Percentiles rank a stretch among this genome's conserved stretches.
Evolutionary conservation across 139 green algal genomes (phyloP).

Genomic region (Chlorella sorokiniana): DNA sequence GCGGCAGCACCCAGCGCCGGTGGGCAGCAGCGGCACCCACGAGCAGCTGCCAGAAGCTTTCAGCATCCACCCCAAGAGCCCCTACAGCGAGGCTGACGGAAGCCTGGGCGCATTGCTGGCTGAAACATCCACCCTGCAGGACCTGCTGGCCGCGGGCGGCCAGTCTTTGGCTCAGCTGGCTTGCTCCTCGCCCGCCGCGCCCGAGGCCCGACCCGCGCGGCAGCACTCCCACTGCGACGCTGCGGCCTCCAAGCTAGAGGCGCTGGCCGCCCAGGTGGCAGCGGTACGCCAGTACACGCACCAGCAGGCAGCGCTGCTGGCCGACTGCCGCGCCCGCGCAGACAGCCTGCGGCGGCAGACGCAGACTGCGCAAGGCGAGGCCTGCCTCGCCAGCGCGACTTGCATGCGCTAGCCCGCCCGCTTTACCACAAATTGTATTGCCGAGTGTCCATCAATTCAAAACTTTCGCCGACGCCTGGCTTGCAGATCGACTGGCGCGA

Average conservation of each 20-base stretch:
- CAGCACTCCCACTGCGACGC: background rate
- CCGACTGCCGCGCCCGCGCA: background rate
- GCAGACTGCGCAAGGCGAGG: background rate
- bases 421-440: background rate
- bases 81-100: too few species aligned
- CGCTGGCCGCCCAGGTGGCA: background rate
- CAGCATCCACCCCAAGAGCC: too few species aligned
- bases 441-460: background rate
- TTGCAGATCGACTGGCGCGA: background rate
- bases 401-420: too few species aligned
- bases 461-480: too few species aligned
- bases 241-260: background rate
- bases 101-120: too few species aligned
- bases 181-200: background rate
- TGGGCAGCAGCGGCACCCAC: too few species aligned
- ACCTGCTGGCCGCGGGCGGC: background rate
- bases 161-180: background rate
- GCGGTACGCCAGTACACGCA: background rate
- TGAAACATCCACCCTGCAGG: too few species aligned
- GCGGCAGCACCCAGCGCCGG: too few species aligned
- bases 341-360: background rate
- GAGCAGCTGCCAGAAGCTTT: too few species aligned
- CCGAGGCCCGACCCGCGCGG: background rate
- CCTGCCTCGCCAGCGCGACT: too few species aligned
- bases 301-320: slow-evolving; percentile 7